Base-by-base conservation (phyloP, 495 filamentous ascomycete species). In the Pyrenula massariospora region DNA sequence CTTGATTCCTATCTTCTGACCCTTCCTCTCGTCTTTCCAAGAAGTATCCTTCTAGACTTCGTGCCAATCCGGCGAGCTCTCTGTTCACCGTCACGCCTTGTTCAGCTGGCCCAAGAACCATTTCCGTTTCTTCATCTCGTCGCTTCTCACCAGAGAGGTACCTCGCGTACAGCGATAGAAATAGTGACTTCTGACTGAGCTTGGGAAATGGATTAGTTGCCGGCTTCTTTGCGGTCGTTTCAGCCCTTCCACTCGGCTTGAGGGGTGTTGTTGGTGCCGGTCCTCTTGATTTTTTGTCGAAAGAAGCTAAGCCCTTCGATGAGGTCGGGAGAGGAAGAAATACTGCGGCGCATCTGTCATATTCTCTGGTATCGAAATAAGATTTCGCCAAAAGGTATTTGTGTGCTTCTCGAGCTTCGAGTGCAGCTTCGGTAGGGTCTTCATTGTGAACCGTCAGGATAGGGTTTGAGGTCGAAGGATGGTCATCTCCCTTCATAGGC, bases 121-220 rank as follows among this genome's bases (percentile, higher is more conserved):
- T 97, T 71, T 99, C 94, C 23, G 87, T 87, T 25, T 96, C 94
- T 64, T 99, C 94, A 66, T 96, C 86, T 68, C 89, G 95, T 54
- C 86, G 81, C 73, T 99, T 99, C 73, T 97, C 94, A 1, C 94
- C 94, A 0, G 92, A 84, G 55, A 99, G 79, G 63, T 87, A 91
- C 58, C 89, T 94, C 21, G 94, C 87, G 61, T 99, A 99, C 12
- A 97, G 74, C 0, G 89, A 85, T 36, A 99, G 76, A 64, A 99
- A 99, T n/a, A 95, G 65, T 15, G 90, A 86, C 65, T 89, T 92
- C 66, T 95, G 89, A 68, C 91, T 95, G 56, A 95, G 64, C 5
- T 64, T 71, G 8, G 79, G 81, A 48, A 82, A 72, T 2, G 66
- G 67, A 31, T 75, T 74, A 24, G 72, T 74, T 1, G 56, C 61